Conservation (phyloP, 192 early-diverging fungal genomes). For the Podila horticola region DNA sequence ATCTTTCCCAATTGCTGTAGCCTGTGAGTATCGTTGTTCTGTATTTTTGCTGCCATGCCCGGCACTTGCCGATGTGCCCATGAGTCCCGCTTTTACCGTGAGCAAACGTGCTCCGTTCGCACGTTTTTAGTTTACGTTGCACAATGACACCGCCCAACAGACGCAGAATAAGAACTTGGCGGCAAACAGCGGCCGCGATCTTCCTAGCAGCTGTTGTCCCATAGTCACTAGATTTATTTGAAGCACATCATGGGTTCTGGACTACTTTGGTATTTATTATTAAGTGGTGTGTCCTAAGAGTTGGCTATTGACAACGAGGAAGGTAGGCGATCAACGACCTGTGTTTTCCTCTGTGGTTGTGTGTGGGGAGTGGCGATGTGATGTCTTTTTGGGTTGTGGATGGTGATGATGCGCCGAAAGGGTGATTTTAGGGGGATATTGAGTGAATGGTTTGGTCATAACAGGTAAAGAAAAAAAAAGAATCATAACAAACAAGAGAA, state of each 20-base stretch:
- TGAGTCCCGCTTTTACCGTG: too few species aligned
- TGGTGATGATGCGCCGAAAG: background rate
- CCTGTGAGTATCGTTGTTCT: too few species aligned
- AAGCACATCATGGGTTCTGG: background rate
- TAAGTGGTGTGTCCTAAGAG: background rate
- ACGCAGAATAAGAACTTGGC: too few species aligned
- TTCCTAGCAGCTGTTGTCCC: conserved; percentile 1
- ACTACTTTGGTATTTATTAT: background rate
- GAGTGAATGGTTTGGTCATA: conserved; percentile 6
- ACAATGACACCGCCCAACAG: too few species aligned
- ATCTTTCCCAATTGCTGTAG: background rate
- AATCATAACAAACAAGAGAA: conserved; percentile 7
- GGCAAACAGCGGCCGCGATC: too few species aligned
- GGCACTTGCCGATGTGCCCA: too few species aligned
- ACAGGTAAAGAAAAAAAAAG: background rate
- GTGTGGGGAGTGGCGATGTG: background rate
- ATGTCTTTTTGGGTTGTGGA: background rate
- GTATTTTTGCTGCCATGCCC: too few species aligned
- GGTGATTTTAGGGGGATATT: background rate
- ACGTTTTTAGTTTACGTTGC: too few species aligned
- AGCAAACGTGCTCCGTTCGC: too few species aligned
- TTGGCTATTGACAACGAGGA: background rate
- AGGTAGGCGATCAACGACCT: conserved; percentile 2
- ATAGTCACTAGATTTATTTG: background rate
- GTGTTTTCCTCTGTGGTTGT: background rate